These are phyloP conservation scores for Vitis riparia DNA, from an alignment of 164 flowering plant species.

Conservation along the genomic window DNA sequence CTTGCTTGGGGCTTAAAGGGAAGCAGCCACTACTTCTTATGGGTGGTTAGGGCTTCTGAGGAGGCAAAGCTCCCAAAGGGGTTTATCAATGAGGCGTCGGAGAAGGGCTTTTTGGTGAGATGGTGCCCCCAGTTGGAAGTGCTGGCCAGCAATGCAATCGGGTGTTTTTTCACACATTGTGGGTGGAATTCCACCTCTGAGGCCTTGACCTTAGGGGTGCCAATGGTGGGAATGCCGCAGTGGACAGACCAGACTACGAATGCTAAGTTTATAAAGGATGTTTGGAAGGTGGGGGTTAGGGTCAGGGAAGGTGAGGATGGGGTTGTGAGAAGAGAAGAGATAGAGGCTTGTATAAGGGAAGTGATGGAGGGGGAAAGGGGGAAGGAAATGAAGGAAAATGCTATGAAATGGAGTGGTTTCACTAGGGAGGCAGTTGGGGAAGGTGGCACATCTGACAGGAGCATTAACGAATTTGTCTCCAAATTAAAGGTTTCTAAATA, in stretches of 20 bases:
- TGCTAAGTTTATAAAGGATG: conserved; percentile 28
- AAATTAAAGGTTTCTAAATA: too few species aligned
- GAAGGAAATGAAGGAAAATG: conserved; percentile 16
- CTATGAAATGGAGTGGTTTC: conserved; percentile 19
- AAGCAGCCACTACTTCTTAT: conserved; percentile 20
- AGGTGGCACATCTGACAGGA: conserved; percentile 31
- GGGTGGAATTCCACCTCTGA: conserved; percentile 37
- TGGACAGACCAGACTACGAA: conserved; percentile 28
- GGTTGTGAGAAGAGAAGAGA: conserved; percentile 8
- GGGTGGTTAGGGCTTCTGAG: conserved; percentile 27
- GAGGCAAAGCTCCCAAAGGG: conserved; percentile 16
- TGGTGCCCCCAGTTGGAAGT: conserved; percentile 32
- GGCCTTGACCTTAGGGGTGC: conserved; percentile 31
- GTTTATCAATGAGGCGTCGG: conserved; percentile 1
- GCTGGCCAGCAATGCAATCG: conserved; percentile 19
- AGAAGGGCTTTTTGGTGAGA: conserved; percentile 19
- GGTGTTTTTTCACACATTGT: conserved; percentile 34
- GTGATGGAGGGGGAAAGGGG: conserved; percentile 28
- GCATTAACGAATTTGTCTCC: conserved; percentile 23
- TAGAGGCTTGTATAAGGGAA: conserved; percentile 14
- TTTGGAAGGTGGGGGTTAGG: conserved; percentile 28
- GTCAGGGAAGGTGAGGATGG: conserved; percentile 13
- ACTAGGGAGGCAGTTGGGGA: conserved; percentile 22
- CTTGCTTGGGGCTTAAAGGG: conserved; percentile 20
- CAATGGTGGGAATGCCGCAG: conserved; percentile 31